Percentiles rank a stretch among this genome's conserved stretches.
These are phyloP conservation scores for Ustilago bromivora DNA, from an alignment of 1,284 basidiomycete genomes.

Conservation along the genomic window DNA sequence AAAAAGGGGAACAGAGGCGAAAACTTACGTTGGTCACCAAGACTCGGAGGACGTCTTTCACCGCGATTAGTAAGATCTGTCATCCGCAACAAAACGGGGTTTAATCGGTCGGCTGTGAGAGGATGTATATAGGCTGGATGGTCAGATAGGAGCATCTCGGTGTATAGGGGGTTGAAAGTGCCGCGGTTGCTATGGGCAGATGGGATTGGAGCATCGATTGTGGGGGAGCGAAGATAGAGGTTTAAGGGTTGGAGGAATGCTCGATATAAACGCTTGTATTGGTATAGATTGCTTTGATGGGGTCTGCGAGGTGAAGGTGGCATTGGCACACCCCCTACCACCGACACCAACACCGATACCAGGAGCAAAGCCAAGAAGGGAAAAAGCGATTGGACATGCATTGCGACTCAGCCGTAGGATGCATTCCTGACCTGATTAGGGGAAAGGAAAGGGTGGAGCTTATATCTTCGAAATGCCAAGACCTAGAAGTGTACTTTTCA, in stretches of 20 bases:
- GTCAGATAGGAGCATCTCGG: not conserved
- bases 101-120: not conserved
- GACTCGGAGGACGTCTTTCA: not conserved
- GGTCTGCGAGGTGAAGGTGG: not conserved
- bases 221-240: not conserved
- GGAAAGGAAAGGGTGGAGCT: no score
- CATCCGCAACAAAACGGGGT: not conserved
- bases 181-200: not conserved
- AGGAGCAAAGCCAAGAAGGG: not conserved
- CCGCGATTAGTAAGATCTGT: not conserved
- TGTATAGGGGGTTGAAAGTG: not conserved
- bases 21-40: not conserved
- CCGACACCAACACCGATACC: not conserved
- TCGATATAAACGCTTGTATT: constrained; percentile 17
- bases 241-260: not conserved
- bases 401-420: no score
- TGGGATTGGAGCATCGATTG: not conserved
- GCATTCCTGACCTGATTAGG: no score
- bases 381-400: not conserved
- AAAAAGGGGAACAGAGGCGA: not conserved
- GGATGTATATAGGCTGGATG: not conserved
- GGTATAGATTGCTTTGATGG: not conserved
- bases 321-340: not conserved
- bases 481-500: no score
- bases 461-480: no score